phyloP scores from a whole-genome alignment of 176 grass and related monocot species.

The Typha latifolia region DNA sequence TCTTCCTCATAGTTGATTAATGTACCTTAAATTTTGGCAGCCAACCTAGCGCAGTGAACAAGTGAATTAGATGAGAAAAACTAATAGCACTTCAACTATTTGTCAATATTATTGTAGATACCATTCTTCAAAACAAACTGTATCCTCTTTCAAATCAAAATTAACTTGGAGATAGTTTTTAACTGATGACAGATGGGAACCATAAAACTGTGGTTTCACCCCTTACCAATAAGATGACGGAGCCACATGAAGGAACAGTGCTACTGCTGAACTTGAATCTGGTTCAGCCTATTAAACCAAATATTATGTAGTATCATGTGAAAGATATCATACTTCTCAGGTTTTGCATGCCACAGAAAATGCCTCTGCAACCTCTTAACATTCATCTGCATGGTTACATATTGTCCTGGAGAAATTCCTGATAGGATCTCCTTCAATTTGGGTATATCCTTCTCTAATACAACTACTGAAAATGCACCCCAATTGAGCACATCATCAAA shows the following conservation, averaged over 20 bases:
- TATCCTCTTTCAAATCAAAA: not conserved
- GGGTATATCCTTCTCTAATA: constrained; percentile 54
- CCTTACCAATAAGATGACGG: not conserved
- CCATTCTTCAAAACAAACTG: not conserved
- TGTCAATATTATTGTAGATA: not conserved
- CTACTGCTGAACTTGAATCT: constrained; percentile 26
- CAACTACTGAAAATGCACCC: constrained; percentile 51
- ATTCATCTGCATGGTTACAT: constrained; percentile 53
- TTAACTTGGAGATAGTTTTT: not conserved
- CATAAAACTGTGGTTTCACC: not conserved
- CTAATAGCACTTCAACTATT: not conserved
- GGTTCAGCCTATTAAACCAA: constrained; percentile 72
- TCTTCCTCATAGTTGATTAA: too few species aligned
- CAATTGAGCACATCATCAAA: constrained; percentile 64
- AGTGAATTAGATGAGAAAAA: too few species aligned
- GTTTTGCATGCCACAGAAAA: constrained; percentile 70
- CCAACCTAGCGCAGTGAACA: too few species aligned
- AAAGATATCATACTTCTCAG: constrained; percentile 70
- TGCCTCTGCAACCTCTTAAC: constrained; percentile 72
- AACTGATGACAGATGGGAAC: not conserved
- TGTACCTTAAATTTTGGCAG: too few species aligned
- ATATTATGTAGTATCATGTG: constrained; percentile 85
- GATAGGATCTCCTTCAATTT: constrained; percentile 67
- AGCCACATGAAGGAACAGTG: not conserved
- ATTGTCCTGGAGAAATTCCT: constrained; percentile 28